These are phyloP conservation scores for Eimeria falciformis DNA, from an alignment of 169 alveolate genomes.

Conservation along the genomic window DNA sequence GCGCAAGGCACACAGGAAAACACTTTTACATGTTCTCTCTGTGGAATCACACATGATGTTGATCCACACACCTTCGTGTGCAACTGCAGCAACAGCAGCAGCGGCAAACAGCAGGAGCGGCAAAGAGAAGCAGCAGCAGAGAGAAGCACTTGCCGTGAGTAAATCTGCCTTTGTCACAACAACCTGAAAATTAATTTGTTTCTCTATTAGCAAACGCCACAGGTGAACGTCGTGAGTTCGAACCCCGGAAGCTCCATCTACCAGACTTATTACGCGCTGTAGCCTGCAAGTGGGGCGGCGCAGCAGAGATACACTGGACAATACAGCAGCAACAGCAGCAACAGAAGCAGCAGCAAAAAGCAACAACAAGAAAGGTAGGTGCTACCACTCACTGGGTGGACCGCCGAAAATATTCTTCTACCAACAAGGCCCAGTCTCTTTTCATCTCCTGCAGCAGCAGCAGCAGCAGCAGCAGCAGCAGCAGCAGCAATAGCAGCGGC, in stretches of 20 bases:
- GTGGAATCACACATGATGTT: background rate
- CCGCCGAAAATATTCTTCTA: constrained; percentile 82
- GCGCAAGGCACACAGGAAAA: background rate
- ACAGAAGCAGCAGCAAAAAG: background rate
- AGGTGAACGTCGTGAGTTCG: constrained; percentile 83
- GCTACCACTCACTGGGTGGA: constrained; percentile 78
- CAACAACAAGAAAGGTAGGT: background rate
- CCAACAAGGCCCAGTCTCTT: constrained; percentile 86
- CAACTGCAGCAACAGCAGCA: constrained; percentile 44
- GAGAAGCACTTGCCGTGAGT: constrained; percentile 77
- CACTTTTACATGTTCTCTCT: background rate
- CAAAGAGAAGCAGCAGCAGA: constrained; percentile 21
- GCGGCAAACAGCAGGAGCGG: constrained; percentile 9
- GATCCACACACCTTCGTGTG: constrained; percentile 9
- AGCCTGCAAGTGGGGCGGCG: constrained; percentile 77
- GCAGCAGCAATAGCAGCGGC: background rate
- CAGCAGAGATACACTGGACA: background rate
- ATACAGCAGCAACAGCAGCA: background rate
- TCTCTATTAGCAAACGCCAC: constrained; percentile 86
- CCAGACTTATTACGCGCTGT: constrained; percentile 84
- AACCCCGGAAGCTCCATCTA: constrained; percentile 86
- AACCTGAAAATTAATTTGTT: constrained; percentile 86
- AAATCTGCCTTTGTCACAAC: constrained; percentile 87
- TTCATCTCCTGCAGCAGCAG: constrained; percentile 77
- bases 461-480: constrained; percentile 27